A percentile compares a stretch with the other conserved stretches of the same genome.
Conservation (phyloP, 352 stramenopile genomes). For the Phytophthora tubulina region DNA sequence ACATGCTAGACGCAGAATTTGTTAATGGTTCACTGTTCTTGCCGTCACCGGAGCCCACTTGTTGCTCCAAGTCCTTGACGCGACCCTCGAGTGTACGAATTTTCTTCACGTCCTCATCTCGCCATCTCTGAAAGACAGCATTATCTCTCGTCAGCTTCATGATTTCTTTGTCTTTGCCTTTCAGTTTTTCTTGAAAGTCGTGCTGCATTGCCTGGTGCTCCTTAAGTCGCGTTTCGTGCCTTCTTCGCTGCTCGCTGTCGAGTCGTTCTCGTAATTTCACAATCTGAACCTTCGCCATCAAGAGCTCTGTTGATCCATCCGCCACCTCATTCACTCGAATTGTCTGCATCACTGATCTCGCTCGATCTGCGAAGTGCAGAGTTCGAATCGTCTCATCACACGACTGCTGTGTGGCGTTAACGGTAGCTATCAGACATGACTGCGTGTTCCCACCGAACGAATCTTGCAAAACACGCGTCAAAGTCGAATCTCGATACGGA, state of each 20-base stretch:
- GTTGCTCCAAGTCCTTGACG: constrained; percentile 53
- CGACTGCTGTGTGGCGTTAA: constrained; percentile 54
- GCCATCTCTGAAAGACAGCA: constrained; percentile 65
- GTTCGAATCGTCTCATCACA: constrained; percentile 82
- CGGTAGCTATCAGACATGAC: constrained; percentile 75
- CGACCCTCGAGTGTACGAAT: constrained; percentile 61
- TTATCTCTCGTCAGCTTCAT: constrained; percentile 65
- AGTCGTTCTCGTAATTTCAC: constrained; percentile 59
- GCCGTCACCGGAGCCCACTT: constrained; percentile 8
- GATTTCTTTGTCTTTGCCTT: constrained; percentile 75
- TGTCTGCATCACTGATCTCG: constrained; percentile 77
- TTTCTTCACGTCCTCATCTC: constrained; percentile 64
- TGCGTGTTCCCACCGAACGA: constrained; percentile 83
- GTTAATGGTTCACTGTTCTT: not conserved
- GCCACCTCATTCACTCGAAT: constrained; percentile 73
- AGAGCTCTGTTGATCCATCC: constrained; percentile 61
- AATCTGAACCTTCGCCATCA: constrained; percentile 71
- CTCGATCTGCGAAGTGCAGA: constrained; percentile 81
- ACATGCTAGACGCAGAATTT: not conserved
- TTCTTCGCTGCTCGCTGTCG: constrained; percentile 56
- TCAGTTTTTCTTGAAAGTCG: constrained; percentile 62
- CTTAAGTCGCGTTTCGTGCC: constrained; percentile 62
- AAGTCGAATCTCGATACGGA: constrained; percentile 90
- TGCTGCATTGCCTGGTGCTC: constrained; percentile 61
- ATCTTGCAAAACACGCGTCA: constrained; percentile 90